phyloP scores from a whole-genome alignment of 257 asterid genomes.

The Nicotiana tabacum region DNA sequence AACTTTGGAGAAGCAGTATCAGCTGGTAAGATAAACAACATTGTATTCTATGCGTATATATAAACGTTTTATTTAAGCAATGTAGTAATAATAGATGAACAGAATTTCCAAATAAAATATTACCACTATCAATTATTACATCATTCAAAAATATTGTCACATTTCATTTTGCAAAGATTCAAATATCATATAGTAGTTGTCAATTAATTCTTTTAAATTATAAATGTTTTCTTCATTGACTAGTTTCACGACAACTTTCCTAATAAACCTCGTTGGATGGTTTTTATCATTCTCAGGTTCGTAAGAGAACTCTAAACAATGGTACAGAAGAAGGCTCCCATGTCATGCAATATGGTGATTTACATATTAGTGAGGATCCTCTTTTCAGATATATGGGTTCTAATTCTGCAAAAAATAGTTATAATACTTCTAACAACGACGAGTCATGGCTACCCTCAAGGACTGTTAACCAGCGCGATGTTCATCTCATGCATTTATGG shows the following conservation, averaged over 20 bases:
- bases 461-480: slow-evolving; percentile 72
- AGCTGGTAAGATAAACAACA: neutral
- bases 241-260: no score
- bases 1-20: neutral
- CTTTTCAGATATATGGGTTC: slow-evolving; percentile 67
- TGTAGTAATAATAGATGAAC: neutral
- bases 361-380: slow-evolving; percentile 39
- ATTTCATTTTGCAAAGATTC: neutral
- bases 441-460: slow-evolving; percentile 38
- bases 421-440: slow-evolving; percentile 39
- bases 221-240: no score
- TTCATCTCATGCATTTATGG: slow-evolving; percentile 71
- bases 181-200: neutral
- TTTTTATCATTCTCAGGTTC: slow-evolving; percentile 43
- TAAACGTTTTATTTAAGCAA: no score
- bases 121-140: neutral
- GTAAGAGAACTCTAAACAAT: slow-evolving; percentile 52
- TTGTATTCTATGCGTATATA: no score
- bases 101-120: neutral
- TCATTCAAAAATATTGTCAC: neutral
- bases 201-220: neutral
- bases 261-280: neutral
- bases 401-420: slow-evolving; percentile 62
- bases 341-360: slow-evolving; percentile 83
- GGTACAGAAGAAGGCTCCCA: slow-evolving; percentile 66